A percentile compares a stretch with the other conserved stretches of the same genome.
phyloP scores from a whole-genome alignment of 345 rosid genomes.

The Populus deltoides region DNA sequence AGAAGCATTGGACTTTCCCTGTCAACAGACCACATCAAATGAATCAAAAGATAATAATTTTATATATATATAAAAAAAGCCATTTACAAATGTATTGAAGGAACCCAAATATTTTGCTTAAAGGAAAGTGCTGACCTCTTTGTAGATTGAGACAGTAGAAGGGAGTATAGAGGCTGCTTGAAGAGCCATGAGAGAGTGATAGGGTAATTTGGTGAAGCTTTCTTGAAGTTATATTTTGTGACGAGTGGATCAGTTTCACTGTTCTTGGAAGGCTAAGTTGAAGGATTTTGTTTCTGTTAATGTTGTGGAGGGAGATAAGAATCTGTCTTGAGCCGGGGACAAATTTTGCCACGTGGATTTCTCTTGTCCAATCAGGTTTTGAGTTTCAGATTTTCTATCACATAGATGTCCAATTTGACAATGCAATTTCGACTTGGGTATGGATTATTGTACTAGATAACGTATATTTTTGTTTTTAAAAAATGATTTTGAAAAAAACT shows the following conservation, averaged over 20 bases:
- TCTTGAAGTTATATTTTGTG: neutral
- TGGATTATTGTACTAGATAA: too few relatives aligned
- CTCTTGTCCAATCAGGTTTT: constrained; percentile 46
- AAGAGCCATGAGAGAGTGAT: constrained; percentile 48
- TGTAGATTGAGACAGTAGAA: constrained; percentile 45
- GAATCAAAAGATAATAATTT: neutral
- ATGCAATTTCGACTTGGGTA: too few relatives aligned
- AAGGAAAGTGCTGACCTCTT: constrained; percentile 43
- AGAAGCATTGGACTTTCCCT: constrained; percentile 55
- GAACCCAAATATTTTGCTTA: neutral
- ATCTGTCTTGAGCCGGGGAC: neutral
- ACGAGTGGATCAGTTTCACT: neutral
- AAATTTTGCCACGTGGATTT: constrained; percentile 15
- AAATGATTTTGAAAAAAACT: too few relatives aligned
- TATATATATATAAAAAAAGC: neutral
- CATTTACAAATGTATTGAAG: neutral
- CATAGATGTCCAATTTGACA: neutral
- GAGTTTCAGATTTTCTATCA: constrained; percentile 48
- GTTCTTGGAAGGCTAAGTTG: neutral
- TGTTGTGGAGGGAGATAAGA: constrained; percentile 2
- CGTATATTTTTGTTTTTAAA: too few relatives aligned
- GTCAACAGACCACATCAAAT: constrained; percentile 11
- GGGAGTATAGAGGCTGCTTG: constrained; percentile 70
- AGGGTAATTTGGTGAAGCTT: neutral
- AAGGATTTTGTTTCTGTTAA: neutral